These are phyloP conservation scores for Amanita subjunquillea DNA, from an alignment of 768 basidiomycete genomes.

Conservation along the genomic window DNA sequence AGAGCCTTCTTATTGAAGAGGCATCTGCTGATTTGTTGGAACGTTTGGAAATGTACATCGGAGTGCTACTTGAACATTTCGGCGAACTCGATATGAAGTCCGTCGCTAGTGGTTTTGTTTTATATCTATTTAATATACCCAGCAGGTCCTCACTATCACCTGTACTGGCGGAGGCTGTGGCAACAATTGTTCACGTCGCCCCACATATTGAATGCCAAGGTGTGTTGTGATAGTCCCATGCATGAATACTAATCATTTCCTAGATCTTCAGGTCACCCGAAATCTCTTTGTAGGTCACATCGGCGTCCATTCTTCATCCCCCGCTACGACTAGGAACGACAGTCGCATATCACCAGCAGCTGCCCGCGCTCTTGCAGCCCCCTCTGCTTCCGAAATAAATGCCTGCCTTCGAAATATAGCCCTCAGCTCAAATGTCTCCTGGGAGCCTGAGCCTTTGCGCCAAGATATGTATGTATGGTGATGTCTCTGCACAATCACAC, in stretches of 20 bases:
- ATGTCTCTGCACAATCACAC: neutral
- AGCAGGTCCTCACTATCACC: constrained; percentile 36
- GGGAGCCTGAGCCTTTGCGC: constrained; percentile 51
- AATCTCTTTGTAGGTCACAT: constrained; percentile 45
- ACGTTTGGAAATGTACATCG: constrained; percentile 55
- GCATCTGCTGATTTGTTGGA: constrained; percentile 51
- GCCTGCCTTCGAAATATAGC: constrained; percentile 45
- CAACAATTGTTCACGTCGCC: constrained; percentile 56
- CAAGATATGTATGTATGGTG: constrained; percentile 45
- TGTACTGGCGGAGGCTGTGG: constrained; percentile 51
- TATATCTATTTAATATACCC: neutral
- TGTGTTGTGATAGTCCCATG: constrained; percentile 14
- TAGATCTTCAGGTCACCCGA: constrained; percentile 51
- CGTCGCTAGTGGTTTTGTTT: constrained; percentile 11
- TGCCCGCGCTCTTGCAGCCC: constrained; percentile 39
- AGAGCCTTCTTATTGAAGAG: constrained; percentile 56
- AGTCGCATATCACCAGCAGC: constrained; percentile 47
- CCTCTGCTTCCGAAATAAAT: constrained; percentile 49
- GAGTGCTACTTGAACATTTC: constrained; percentile 48
- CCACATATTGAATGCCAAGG: constrained; percentile 51
- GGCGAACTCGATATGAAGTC: constrained; percentile 44
- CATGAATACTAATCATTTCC: constrained; percentile 3
- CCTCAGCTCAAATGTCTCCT: constrained; percentile 39
- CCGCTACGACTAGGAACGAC: constrained; percentile 40
- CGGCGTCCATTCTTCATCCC: constrained; percentile 44